These are phyloP conservation scores for Curvularia hawaiiensis DNA, from an alignment of 2,329 filamentous ascomycete species.

Conservation along the genomic window DNA sequence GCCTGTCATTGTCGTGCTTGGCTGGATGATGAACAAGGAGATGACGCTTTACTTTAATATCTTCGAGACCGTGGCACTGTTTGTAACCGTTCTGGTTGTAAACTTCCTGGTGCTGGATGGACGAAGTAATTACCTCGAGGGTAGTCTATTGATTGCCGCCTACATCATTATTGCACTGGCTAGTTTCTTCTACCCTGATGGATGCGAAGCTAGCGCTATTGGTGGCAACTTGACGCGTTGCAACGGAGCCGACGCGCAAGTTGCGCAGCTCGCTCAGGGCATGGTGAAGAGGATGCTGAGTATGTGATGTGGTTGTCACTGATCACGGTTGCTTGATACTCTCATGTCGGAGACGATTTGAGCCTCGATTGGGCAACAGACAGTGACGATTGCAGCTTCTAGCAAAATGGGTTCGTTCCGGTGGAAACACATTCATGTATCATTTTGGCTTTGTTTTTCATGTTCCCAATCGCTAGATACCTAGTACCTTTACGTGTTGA, in stretches of 20 bases:
- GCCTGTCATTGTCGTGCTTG: constrained; percentile 75
- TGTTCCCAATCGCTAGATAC: constrained; percentile 5
- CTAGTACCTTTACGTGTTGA: constrained; percentile 2
- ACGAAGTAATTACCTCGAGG: constrained; percentile 82
- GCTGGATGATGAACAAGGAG: constrained; percentile 75
- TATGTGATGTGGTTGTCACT: constrained; percentile 11
- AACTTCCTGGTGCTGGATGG: constrained; percentile 87
- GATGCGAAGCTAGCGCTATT: constrained; percentile 50
- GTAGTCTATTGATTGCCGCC: constrained; percentile 73
- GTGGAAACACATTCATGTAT: background rate
- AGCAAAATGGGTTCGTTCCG: constrained; percentile 13
- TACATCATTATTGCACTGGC: constrained; percentile 76
- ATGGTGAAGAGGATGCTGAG: constrained; percentile 29
- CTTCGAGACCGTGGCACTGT: constrained; percentile 72
- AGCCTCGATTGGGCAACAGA: background rate
- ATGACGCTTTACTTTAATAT: constrained; percentile 70
- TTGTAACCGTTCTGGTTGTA: constrained; percentile 81
- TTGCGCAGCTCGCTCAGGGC: constrained; percentile 15
- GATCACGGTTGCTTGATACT: background rate
- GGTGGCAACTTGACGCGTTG: constrained; percentile 48
- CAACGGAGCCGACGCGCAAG: constrained; percentile 1
- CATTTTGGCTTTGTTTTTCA: background rate
- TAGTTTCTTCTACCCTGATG: constrained; percentile 57
- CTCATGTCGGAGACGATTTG: background rate
- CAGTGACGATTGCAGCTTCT: background rate